Evolutionary conservation across 2,329 filamentous ascomycete species (phyloP), one percentile per base, ranked within the genome.

Genomic region (Orbilia ellipsospora): DNA sequence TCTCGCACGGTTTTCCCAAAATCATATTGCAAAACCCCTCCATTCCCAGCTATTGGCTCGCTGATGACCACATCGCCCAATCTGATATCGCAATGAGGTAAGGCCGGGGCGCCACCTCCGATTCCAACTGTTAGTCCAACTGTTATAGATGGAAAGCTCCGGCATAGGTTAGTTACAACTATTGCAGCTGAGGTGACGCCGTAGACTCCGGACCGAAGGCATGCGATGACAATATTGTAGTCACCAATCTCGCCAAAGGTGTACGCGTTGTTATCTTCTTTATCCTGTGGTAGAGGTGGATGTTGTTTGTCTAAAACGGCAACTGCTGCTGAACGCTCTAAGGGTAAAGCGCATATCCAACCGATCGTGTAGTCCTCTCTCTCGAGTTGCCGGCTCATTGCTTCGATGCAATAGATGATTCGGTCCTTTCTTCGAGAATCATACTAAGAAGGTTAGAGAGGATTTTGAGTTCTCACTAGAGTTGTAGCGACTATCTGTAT

Each of bases 331-430:
- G 77, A 61, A 77, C 2, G 2, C 23, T 23, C 23, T 4, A 23
- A 23, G 4, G 23, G 23, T 23, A 23, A 23, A 4, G 23, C 77
- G 44, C 69, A 72, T 10, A 79, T 77, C 78, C 78, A 79, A 15
- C 73, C 78, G 0, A 79, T 48, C 1, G 48, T 77, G 31, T 78
- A 78, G 45, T 70, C 64, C 10, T 59, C 40, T 4, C 6, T n/a
- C 4, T 56, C 3, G 13, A 56, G 28, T 15, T 16, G 54, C 4
- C 4, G 8, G 16, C 18, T 15, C 54, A 56, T 56, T 2, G 4
- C 4, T 23, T 23, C 23, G 4, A 23, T 23, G 23, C 2, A 23
- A 23, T 23, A 4, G 23, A 23, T 4, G 4, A 23, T 23, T 4
- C 23, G 23, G 23, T 4, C 4, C 23, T 23, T n/a, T n/a, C n/a